A percentile compares a stretch with the other conserved stretches of the same genome.
Evolutionary conservation across 2,329 filamentous ascomycete genomes (phyloP).

Genomic region (Apiospora pterosperma): DNA sequence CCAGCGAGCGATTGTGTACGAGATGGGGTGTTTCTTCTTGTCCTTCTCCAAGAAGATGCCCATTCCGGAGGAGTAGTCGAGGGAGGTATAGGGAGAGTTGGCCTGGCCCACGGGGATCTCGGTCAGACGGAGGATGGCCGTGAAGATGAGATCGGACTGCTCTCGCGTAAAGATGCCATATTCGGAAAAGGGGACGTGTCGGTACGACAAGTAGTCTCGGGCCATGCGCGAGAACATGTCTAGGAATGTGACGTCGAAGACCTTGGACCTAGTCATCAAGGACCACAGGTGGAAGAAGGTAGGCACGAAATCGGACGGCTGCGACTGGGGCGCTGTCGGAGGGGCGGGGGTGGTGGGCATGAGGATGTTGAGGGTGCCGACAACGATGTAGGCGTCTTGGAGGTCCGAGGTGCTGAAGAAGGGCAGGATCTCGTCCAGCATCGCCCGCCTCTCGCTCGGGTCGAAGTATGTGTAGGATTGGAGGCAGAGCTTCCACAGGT

Average conservation of each 20-base stretch:
- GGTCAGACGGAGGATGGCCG: conserved; percentile 79
- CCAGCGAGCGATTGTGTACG: conserved; percentile 90
- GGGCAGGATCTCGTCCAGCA: conserved; percentile 75
- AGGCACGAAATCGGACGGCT: conserved; percentile 84
- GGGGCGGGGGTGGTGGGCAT: conserved; percentile 81
- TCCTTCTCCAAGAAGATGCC: conserved; percentile 89
- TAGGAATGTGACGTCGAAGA: conserved; percentile 81
- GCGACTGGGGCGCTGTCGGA: conserved; percentile 67
- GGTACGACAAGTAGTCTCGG: conserved; percentile 73
- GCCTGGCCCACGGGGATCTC: conserved; percentile 97
- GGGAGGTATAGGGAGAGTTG: conserved; percentile 82
- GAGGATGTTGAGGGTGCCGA: conserved; percentile 80
- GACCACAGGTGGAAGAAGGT: conserved; percentile 98
- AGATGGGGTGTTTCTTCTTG: conserved; percentile 85
- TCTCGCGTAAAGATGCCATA: conserved; percentile 90
- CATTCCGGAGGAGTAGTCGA: conserved; percentile 80
- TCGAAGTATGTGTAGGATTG: conserved; percentile 93
- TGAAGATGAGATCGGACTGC: conserved; percentile 91
- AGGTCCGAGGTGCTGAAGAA: conserved; percentile 94
- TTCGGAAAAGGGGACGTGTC: conserved; percentile 75
- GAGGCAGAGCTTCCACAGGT: conserved; percentile 81
- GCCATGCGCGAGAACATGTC: conserved; percentile 87
- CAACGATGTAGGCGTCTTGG: conserved; percentile 89
- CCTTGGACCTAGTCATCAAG: conserved; percentile 82
- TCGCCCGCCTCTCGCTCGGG: conserved; percentile 75